Percentiles rank a stretch among this genome's conserved stretches.
These are phyloP conservation scores for Barnettozyma vustinii DNA, from an alignment of 805 yeast genomes.

Conservation along the genomic window DNA sequence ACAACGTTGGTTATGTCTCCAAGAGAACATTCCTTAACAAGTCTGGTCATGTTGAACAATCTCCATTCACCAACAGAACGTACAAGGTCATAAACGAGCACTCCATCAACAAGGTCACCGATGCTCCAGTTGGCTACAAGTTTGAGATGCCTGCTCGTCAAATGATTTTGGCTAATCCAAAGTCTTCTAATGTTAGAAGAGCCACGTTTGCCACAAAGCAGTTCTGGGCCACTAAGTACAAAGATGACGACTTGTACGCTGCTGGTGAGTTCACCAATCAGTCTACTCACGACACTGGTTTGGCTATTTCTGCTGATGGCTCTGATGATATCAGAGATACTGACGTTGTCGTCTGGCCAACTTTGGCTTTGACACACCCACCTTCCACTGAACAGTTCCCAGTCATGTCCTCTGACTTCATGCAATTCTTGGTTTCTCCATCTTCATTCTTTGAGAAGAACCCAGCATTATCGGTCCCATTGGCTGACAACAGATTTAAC, in stretches of 20 bases:
- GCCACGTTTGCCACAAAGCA: conserved; percentile 74
- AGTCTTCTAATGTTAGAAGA: conserved; percentile 62
- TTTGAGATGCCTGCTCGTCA: conserved; percentile 69
- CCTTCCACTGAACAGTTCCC: conserved; percentile 87
- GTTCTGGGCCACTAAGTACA: conserved; percentile 76
- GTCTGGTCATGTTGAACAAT: conserved; percentile 66
- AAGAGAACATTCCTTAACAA: conserved; percentile 62
- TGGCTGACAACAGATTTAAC: conserved; percentile 61
- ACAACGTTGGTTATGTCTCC: conserved; percentile 63
- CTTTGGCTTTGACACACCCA: conserved; percentile 74
- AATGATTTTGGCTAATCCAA: conserved; percentile 62
- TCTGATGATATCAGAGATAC: conserved; percentile 65
- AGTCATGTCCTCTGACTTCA: conserved; percentile 81
- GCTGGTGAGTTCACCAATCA: conserved; percentile 88
- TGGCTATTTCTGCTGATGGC: conserved; percentile 67
- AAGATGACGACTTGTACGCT: conserved; percentile 66
- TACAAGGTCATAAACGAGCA: conserved; percentile 72
- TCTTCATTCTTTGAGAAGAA: conserved; percentile 70
- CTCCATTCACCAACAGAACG: conserved; percentile 70
- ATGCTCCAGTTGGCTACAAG: conserved; percentile 73
- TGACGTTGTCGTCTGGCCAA: conserved; percentile 76
- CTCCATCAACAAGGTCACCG: conserved; percentile 61
- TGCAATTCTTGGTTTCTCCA: conserved; percentile 62
- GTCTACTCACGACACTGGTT: conserved; percentile 63
- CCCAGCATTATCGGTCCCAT: conserved; percentile 76